Evolutionary conservation across 2,329 filamentous ascomycete genomes (phyloP).

Genomic region (Tolypocladium paradoxum): DNA sequence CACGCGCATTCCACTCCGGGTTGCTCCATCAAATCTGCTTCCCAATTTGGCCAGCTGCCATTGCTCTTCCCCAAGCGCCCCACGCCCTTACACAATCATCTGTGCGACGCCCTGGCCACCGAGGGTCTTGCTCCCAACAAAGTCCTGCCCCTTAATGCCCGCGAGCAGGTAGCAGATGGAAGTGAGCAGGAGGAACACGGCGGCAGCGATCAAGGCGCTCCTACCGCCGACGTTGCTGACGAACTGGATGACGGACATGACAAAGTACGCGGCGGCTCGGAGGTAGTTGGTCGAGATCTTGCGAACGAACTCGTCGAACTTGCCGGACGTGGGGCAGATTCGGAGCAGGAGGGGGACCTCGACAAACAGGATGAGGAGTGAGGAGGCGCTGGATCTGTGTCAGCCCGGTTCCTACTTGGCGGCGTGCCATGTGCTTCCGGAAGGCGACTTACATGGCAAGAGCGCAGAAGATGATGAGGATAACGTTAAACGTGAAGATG

Average conservation of each 20-base stretch:
- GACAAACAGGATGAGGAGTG: conserved; percentile 69
- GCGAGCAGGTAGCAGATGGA: conserved; percentile 72
- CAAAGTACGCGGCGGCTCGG: conserved; percentile 75
- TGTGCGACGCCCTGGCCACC: conserved; percentile 89
- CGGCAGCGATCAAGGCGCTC: conserved; percentile 76
- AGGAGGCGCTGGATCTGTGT: conserved; percentile 43
- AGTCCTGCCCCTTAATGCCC: conserved; percentile 71
- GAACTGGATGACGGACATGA: conserved; percentile 78
- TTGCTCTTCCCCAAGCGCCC: neutral
- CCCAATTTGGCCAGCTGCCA: neutral
- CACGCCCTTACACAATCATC: conserved; percentile 72
- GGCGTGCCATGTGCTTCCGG: neutral
- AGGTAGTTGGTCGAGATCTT: conserved; percentile 94
- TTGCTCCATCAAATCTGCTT: neutral
- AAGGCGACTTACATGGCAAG: conserved; percentile 38
- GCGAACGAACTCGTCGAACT: conserved; percentile 83
- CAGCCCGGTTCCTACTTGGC: neutral
- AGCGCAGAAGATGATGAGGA: conserved; percentile 41
- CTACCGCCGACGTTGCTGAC: conserved; percentile 56
- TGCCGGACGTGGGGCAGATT: conserved; percentile 89
- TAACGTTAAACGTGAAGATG: conserved; percentile 44
- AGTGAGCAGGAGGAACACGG: conserved; percentile 68
- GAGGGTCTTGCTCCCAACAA: conserved; percentile 89
- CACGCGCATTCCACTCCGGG: neutral
- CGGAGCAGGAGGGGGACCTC: conserved; percentile 90